Evolutionary conservation across 2,329 filamentous ascomycete species (phyloP).

Genomic region (Pestalotiopsis sp.): DNA sequence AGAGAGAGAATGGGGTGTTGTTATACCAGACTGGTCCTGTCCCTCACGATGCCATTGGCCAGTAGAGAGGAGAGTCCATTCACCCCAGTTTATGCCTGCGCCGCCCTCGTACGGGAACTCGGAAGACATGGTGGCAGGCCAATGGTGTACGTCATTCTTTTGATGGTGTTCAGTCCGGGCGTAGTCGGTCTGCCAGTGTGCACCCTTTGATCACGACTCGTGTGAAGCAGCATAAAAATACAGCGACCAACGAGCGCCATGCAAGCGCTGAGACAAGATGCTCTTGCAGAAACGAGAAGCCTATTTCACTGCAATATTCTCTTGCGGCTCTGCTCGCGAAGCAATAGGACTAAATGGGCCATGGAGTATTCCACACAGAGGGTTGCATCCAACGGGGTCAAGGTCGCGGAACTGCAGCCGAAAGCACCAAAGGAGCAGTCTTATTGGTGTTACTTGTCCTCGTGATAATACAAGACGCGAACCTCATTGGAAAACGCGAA

Average conservation of each 20-base stretch:
- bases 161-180: not conserved
- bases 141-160: not conserved
- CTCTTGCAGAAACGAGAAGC: not conserved
- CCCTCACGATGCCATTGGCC: not conserved
- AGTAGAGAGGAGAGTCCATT: not conserved
- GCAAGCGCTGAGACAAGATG: not conserved
- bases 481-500: not conserved
- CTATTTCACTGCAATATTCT: constrained; percentile 7
- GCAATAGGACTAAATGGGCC: not conserved
- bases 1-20: not conserved
- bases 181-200: not conserved
- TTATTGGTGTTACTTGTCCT: not conserved
- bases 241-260: not conserved
- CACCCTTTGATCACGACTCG: not conserved
- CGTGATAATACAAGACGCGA: not conserved
- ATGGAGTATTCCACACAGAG: not conserved
- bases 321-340: constrained; percentile 6
- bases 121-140: not conserved
- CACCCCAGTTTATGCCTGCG: not conserved
- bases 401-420: not conserved
- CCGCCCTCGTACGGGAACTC: not conserved
- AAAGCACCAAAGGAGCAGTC: not conserved
- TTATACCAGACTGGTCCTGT: not conserved
- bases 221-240: not conserved
- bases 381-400: not conserved